phyloP scores from a whole-genome alignment of 805 yeast species.

The Saccharomycopsis sp. region DNA sequence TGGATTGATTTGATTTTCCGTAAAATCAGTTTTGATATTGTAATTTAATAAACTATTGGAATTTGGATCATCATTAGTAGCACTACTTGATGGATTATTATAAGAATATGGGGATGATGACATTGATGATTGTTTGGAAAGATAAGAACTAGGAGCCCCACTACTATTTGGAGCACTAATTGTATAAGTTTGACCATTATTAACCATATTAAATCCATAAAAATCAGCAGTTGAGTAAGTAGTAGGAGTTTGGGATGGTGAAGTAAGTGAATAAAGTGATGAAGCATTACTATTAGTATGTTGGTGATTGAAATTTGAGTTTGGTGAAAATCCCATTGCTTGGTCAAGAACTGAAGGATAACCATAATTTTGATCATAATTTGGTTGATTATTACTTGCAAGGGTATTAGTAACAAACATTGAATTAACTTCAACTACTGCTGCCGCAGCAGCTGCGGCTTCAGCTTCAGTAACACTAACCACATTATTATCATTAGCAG shows the following conservation, averaged over 20 bases:
- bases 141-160: background rate
- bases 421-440: background rate
- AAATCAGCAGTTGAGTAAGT: background rate
- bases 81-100: background rate
- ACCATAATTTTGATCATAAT: background rate
- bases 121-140: background rate
- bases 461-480: background rate
- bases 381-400: background rate
- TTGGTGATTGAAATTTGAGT: background rate
- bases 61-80: background rate
- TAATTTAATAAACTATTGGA: background rate
- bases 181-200: no score
- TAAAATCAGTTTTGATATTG: background rate
- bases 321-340: background rate
- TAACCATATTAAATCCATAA: background rate
- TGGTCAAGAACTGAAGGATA: slow-evolving; percentile 2
- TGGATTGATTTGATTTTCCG: background rate
- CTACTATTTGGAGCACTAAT: background rate
- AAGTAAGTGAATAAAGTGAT: background rate
- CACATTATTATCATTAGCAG: background rate
- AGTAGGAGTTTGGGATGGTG: slow-evolving; percentile 1
- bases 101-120: background rate
- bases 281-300: slow-evolving; percentile 3
- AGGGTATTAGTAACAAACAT: background rate
- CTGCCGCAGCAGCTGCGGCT: background rate